A percentile compares a stretch with the other conserved stretches of the same genome.
phyloP scores from a whole-genome alignment of 805 yeast species.

The Schizosaccharomyces octosporus region DNA sequence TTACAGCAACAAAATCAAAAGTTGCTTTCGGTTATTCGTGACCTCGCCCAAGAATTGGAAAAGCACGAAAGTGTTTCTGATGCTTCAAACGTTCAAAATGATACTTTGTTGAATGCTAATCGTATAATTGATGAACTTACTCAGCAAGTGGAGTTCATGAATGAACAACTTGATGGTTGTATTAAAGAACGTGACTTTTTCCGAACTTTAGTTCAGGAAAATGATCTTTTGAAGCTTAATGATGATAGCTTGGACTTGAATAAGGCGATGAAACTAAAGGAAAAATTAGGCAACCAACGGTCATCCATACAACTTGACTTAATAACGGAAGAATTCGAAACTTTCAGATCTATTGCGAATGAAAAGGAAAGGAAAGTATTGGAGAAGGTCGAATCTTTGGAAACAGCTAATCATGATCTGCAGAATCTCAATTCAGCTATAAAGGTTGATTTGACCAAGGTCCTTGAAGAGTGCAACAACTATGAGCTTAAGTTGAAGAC shows the following conservation, averaged over 20 bases:
- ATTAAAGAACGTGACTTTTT: conserved; percentile 49
- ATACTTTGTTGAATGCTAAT: conserved; percentile 12
- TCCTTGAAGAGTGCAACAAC: not conserved
- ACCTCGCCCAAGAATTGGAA: conserved; percentile 49
- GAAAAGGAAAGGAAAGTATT: not conserved
- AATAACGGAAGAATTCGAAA: not conserved
- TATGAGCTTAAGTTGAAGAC: not conserved
- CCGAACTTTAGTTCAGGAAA: conserved; percentile 12
- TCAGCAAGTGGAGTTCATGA: conserved; percentile 20
- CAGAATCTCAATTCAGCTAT: not conserved
- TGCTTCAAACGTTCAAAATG: conserved; percentile 6
- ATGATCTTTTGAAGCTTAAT: not conserved
- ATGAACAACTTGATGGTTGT: conserved; percentile 27
- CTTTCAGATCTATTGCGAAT: not conserved
- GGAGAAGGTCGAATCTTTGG: not conserved
- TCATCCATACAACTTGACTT: not conserved
- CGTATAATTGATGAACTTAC: conserved; percentile 13
- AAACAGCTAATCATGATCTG: not conserved
- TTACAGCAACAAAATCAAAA: conserved; percentile 54
- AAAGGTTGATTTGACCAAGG: not conserved
- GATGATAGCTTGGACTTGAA: not conserved
- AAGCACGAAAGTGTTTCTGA: conserved; percentile 22
- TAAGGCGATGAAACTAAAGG: not conserved
- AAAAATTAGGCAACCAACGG: not conserved
- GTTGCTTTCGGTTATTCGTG: conserved; percentile 40